phyloP scores from a whole-genome alignment of 805 yeast genomes.

The Alloascoidea africana region DNA sequence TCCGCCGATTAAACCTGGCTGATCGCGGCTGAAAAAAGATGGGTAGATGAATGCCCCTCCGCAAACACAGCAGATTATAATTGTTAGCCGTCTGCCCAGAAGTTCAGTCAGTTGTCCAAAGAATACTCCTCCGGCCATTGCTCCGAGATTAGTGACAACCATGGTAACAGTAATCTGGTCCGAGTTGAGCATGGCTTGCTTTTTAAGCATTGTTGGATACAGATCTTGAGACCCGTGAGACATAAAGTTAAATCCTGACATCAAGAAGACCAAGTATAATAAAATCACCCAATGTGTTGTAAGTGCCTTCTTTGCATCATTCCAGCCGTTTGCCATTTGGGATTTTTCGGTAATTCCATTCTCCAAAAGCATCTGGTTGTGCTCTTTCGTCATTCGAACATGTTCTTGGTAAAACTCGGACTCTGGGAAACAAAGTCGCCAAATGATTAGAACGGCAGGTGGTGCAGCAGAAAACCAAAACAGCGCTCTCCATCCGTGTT shows the following conservation, averaged over 20 bases:
- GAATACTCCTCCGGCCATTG: background rate
- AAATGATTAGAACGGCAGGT: conserved; percentile 24
- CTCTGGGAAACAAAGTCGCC: conserved; percentile 18
- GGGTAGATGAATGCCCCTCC: conserved; percentile 55
- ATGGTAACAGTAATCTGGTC: background rate
- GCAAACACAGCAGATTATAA: conserved; percentile 32
- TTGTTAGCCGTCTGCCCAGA: conserved; percentile 38
- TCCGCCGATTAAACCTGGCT: too few relatives aligned
- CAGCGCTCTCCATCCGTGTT: conserved; percentile 45
- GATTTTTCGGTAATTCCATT: background rate
- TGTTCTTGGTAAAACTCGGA: background rate
- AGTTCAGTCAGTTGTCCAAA: conserved; percentile 25
- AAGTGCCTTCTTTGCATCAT: background rate
- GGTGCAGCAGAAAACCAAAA: conserved; percentile 60
- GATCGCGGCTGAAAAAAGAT: conserved; percentile 20
- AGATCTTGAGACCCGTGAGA: conserved; percentile 53
- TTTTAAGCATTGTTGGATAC: conserved; percentile 36
- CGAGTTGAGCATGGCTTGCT: conserved; percentile 27
- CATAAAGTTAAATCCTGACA: conserved; percentile 50
- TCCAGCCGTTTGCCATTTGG: background rate
- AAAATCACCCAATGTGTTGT: conserved; percentile 17
- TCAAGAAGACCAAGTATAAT: conserved; percentile 37
- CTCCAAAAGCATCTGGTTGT: too few relatives aligned
- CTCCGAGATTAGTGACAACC: background rate
- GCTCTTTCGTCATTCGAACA: background rate